Base-by-base conservation (phyloP, 225 moss, liverwort and hornwort species). In the Physcomitrellopsis africana region DNA sequence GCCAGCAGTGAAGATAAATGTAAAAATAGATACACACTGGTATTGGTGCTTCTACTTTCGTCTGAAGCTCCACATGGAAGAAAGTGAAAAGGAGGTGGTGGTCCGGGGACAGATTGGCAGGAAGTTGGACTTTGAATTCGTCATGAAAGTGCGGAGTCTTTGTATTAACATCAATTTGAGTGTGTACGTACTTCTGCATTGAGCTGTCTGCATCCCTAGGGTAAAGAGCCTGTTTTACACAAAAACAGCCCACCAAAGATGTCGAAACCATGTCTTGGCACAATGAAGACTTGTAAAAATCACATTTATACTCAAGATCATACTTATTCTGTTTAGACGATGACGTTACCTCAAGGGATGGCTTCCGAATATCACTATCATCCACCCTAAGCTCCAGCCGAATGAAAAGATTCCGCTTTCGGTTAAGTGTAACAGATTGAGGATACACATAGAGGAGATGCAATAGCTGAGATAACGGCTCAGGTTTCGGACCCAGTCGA, bases 31-130 rank as follows among this genome's bases (percentile, higher is more conserved):
- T 14, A 24, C 72, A 60, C 83, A 89, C 91, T 55, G 91, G 91
- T 71, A 83, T 91, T 20, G 91, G 91, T 72, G 91, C 89, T 69
- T 91, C 91, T 69, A 89, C 75, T 68, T 91, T 91, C 89, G 86
- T 86, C 68, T 91, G 91, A 55, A 91, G 86, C 27, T 91, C 91
- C 32, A 91, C 81, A 78, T 91, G 89, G 56, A 85, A 91, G 66
- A 91, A 91, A 54, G 91, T 91, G 85, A 91, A 91, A 55, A 91
- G 82, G 45, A 91, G 85, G 64, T 91, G 91, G 83, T 91, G 86
- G 60, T 91, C 86, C 56, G 89, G 86, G 26, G 86, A 83, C 42
- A 91, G 85, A 81, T 85, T 80, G 16, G 89, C 86, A 68, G 91
- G 91, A 16, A 92, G 83, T 60, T 82, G 89, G 66, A 92, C 82